Conservation (phyloP, 305 asterid genomes). For the Fraxinus xanthoxyloides region DNA sequence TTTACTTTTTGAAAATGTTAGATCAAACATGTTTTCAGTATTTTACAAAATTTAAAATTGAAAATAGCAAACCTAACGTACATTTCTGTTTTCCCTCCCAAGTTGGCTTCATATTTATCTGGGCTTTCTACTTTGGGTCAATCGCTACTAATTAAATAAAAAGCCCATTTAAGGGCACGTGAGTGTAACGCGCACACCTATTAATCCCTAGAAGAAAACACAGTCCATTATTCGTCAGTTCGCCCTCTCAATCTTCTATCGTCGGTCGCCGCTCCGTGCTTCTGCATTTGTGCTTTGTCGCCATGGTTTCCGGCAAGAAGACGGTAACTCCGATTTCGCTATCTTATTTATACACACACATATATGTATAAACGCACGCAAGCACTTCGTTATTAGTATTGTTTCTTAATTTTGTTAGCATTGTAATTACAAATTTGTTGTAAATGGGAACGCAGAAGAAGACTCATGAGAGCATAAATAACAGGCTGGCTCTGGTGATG, state of each 20-base stretch:
- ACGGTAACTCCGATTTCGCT: slow-evolving; percentile 21
- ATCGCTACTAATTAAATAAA: neutral
- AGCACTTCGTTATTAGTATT: no score
- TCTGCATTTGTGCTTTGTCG: neutral
- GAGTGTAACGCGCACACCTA: neutral
- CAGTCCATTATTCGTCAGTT: neutral
- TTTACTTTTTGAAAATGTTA: no score
- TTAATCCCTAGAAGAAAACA: slow-evolving; percentile 23
- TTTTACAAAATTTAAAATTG: no score
- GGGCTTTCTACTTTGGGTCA: neutral
- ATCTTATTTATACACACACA: neutral
- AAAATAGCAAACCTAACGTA: no score
- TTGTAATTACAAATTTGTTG: neutral
- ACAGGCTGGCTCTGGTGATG: slow-evolving; percentile 45
- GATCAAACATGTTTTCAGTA: no score
- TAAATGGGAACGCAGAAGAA: slow-evolving; percentile 35
- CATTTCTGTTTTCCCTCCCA: no score
- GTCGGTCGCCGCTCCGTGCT: slow-evolving; percentile 25
- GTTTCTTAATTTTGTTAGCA: neutral
- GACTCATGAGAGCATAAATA: slow-evolving; percentile 47
- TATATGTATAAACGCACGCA: no score
- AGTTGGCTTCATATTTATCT: neutral
- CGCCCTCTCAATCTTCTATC: neutral
- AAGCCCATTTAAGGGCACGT: neutral
- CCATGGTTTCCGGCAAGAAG: slow-evolving; percentile 56